These are phyloP conservation scores for Chrysopogon serrulatus DNA, from an alignment of 176 grass and related monocot genomes.

Conservation along the genomic window DNA sequence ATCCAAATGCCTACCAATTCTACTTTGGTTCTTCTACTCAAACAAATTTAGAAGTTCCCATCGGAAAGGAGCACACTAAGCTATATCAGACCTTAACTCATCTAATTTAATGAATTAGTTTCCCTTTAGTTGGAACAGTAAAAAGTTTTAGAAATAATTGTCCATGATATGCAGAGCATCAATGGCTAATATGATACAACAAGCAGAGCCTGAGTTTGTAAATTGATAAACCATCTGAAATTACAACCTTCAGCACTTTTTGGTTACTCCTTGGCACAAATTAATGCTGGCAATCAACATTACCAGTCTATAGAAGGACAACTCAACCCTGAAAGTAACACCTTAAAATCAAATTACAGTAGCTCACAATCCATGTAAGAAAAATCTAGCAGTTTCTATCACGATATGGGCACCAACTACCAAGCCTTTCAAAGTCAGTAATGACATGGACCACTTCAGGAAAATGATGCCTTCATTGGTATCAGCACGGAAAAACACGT, in stretches of 20 bases:
- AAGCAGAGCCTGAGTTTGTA: neutral
- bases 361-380: neutral
- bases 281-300: neutral
- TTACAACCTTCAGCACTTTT: neutral
- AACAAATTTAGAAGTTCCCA: neutral
- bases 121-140: neutral
- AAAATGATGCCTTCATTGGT: neutral
- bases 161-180: neutral
- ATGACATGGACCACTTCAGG: constrained; percentile 17
- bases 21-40: neutral
- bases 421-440: neutral
- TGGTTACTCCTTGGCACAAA: neutral
- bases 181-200: neutral
- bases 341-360: neutral
- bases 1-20: neutral
- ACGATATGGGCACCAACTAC: neutral
- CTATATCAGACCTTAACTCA: neutral
- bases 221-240: neutral
- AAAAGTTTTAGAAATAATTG: neutral
- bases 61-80: neutral
- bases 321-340: neutral
- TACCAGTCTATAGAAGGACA: neutral
- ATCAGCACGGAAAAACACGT: neutral
- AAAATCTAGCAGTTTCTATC: neutral
- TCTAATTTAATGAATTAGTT: neutral